Conservation (phyloP, 306 rosid genomes). For the Arachis stenosperma region DNA sequence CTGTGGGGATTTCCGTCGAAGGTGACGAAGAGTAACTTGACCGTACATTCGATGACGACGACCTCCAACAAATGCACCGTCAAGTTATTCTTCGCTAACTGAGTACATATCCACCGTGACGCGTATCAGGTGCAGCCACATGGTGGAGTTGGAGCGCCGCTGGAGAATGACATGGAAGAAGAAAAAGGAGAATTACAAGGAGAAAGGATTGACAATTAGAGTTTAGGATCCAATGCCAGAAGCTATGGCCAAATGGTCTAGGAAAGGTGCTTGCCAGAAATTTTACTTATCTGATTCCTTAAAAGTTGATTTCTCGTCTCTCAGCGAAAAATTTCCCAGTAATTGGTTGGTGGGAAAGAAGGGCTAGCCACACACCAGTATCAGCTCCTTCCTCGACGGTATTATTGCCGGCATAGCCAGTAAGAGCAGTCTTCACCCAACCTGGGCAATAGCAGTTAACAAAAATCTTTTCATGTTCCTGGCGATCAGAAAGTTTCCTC, state of each 20-base stretch:
- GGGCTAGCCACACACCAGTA: slow-evolving; percentile 93
- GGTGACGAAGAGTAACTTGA: slow-evolving; percentile 46
- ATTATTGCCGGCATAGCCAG: slow-evolving; percentile 85
- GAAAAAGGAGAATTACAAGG: neutral
- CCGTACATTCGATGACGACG: slow-evolving; percentile 75
- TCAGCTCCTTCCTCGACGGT: slow-evolving; percentile 94
- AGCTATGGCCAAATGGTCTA: neutral
- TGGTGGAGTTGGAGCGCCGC: neutral
- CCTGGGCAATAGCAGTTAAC: slow-evolving; percentile 46
- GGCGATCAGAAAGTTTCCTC: slow-evolving; percentile 54
- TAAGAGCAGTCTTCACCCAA: slow-evolving; percentile 84
- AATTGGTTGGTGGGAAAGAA: slow-evolving; percentile 68
- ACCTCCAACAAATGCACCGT: slow-evolving; percentile 73
- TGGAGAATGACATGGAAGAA: neutral
- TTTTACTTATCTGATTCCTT: slow-evolving; percentile 18
- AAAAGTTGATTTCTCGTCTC: slow-evolving; percentile 86
- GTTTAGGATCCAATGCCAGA: no score
- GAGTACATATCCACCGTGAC: slow-evolving; percentile 52
- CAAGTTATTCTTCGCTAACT: slow-evolving; percentile 44
- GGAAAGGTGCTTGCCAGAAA: slow-evolving; percentile 24
- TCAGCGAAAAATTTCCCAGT: slow-evolving; percentile 82
- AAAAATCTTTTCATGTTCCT: slow-evolving; percentile 59
- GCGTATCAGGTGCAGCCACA: slow-evolving; percentile 66
- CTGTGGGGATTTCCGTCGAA: slow-evolving; percentile 29
- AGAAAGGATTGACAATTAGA: neutral